phyloP scores from a whole-genome alignment of 805 yeast genomes.

The Candida jianshihensis region DNA sequence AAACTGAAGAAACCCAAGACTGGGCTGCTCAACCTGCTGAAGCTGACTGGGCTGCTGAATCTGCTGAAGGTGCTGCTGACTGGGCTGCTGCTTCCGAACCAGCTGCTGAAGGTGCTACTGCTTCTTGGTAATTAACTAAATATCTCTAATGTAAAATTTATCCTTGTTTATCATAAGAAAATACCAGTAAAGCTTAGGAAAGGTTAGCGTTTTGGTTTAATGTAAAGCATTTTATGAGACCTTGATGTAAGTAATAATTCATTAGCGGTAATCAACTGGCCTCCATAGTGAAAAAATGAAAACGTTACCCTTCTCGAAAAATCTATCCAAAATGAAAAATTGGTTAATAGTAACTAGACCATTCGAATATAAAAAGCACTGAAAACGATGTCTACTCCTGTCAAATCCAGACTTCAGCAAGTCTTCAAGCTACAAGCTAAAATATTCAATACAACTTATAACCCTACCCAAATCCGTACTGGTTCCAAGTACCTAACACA shows the following conservation, averaged over 20 bases:
- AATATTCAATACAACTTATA: constrained; percentile 64
- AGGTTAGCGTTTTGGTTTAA: background rate
- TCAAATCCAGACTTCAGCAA: constrained; percentile 42
- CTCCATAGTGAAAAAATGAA: no score
- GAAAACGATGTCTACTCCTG: constrained; percentile 24
- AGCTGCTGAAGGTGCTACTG: constrained; percentile 23
- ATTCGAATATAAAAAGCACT: background rate
- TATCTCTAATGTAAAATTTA: constrained; percentile 23
- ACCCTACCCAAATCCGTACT: constrained; percentile 58
- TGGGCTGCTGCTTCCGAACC: constrained; percentile 41
- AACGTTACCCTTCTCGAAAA: no score
- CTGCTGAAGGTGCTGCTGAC: constrained; percentile 61
- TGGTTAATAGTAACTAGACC: background rate
- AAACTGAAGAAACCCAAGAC: constrained; percentile 62
- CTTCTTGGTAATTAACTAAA: constrained; percentile 23
- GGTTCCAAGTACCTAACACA: constrained; percentile 65
- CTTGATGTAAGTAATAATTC: background rate
- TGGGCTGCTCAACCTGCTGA: constrained; percentile 62
- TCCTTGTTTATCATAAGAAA: constrained; percentile 12
- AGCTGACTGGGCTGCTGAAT: constrained; percentile 72
- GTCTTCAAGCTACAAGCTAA: constrained; percentile 55
- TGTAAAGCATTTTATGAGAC: constrained; percentile 4
- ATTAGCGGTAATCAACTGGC: no score
- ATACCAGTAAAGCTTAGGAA: background rate
- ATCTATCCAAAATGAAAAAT: background rate